A percentile compares a stretch with the other conserved stretches of the same genome.
phyloP scores from a whole-genome alignment of 352 stramenopile species.

The Globisporangium paddicum region DNA sequence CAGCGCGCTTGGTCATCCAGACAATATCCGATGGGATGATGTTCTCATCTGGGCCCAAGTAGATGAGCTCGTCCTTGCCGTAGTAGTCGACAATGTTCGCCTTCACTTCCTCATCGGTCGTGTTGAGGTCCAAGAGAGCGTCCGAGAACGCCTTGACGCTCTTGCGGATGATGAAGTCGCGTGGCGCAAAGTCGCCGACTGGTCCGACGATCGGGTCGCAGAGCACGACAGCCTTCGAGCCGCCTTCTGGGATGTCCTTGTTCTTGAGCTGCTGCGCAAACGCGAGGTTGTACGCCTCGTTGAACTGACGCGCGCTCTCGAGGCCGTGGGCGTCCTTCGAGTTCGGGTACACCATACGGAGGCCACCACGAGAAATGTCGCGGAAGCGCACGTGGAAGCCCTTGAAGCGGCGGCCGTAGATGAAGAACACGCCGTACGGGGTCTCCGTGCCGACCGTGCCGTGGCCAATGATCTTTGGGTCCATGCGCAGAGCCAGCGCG shows the following conservation, averaged over 20 bases:
- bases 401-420: constrained; percentile 95
- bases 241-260: constrained; percentile 84
- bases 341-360: constrained; percentile 75
- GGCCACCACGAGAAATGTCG: constrained; percentile 73
- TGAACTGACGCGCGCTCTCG: constrained; percentile 73
- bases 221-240: constrained; percentile 80
- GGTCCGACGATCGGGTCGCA: constrained; percentile 71
- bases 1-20: constrained; percentile 85
- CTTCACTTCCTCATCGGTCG: constrained; percentile 65
- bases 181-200: constrained; percentile 67
- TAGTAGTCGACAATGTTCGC: constrained; percentile 76
- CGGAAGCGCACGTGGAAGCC: constrained; percentile 85
- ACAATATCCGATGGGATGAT: constrained; percentile 73
- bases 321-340: constrained; percentile 52
- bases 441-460: constrained; percentile 82
- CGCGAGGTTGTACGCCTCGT: constrained; percentile 82
- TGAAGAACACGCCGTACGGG: constrained; percentile 96
- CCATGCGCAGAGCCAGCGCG: constrained; percentile 70
- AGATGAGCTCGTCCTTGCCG: constrained; percentile 81
- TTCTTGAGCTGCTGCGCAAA: constrained; percentile 88
- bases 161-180: constrained; percentile 93
- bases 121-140: constrained; percentile 76
- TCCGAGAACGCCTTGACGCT: constrained; percentile 96
- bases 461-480: constrained; percentile 78
- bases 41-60: constrained; percentile 80